A percentile compares a stretch with the other conserved stretches of the same genome.
phyloP scores from a whole-genome alignment of 768 basidiomycete genomes.

The Fibroporia radiculosa region DNA sequence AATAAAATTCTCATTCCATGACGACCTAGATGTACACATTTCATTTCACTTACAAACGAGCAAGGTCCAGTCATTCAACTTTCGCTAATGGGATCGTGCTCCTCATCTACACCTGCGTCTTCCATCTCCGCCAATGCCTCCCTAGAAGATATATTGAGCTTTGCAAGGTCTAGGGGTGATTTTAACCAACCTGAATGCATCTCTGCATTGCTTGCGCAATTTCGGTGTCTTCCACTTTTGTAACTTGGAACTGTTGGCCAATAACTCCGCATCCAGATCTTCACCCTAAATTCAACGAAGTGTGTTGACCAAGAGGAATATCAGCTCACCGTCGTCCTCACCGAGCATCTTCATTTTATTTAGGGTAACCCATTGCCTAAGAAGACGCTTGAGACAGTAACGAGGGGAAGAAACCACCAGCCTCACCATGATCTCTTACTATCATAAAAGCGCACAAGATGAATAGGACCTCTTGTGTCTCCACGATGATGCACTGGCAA shows the following conservation, averaged over 20 bases:
- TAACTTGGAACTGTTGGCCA: conserved; percentile 39
- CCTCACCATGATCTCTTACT: conserved; percentile 53
- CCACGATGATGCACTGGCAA: conserved; percentile 13
- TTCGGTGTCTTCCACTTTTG: conserved; percentile 55
- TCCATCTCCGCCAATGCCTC: not conserved
- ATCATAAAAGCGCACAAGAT: conserved; percentile 80
- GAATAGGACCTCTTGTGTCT: conserved; percentile 31
- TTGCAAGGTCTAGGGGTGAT: not conserved
- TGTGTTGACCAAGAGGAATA: not conserved
- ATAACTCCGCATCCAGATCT: conserved; percentile 63
- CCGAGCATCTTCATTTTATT: conserved; percentile 59
- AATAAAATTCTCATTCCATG: not conserved
- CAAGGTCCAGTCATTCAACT: not conserved
- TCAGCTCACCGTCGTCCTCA: conserved; percentile 58
- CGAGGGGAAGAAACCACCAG: not conserved
- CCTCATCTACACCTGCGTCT: not conserved
- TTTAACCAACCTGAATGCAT: conserved; percentile 64
- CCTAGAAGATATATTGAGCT: not conserved
- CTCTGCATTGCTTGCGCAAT: conserved; percentile 47
- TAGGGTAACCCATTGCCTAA: conserved; percentile 55
- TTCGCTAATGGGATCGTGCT: not conserved
- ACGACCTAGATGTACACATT: not conserved
- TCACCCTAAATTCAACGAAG: conserved; percentile 1
- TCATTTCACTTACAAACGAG: not conserved
- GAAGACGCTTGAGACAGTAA: not conserved